Evolutionary conservation across 139 green algal species (phyloP).

Genomic region (Micractinium conductrix): DNA sequence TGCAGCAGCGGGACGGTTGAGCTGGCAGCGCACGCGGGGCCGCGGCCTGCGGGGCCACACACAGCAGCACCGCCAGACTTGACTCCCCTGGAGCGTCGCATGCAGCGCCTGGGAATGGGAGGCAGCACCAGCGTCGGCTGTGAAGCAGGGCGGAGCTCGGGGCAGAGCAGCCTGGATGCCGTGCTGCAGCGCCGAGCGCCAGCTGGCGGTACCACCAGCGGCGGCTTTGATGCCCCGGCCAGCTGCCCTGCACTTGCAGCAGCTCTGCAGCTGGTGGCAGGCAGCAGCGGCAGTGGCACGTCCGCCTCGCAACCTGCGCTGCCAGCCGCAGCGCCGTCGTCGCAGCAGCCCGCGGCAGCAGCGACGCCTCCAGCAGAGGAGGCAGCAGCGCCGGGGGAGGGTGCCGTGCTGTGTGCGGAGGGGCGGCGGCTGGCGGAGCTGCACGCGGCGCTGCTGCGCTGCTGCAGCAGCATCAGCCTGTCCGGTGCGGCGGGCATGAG

Average conservation of each 20-base stretch:
- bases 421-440: constrained; percentile 8
- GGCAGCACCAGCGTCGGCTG: no score
- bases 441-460: constrained; percentile 22
- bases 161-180: background rate
- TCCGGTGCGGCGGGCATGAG: background rate
- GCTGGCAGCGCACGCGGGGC: background rate
- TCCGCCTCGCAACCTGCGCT: background rate
- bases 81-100: background rate
- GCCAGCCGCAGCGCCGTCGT: background rate
- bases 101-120: background rate
- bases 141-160: background rate
- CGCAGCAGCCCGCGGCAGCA: background rate
- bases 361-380: background rate
- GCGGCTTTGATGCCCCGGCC: constrained; percentile 6
- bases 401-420: background rate
- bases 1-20: no score
- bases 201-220: background rate
- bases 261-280: background rate
- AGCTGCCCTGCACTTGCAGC: background rate
- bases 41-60: background rate
- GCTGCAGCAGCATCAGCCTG: constrained; percentile 28
- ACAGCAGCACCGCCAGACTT: background rate
- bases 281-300: background rate
- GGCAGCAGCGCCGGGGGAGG: background rate
- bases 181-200: background rate